Evolutionary conservation across 345 rosid species (phyloP), one percentile per base, ranked within the genome.

Genomic region (Sapria himalayana): DNA sequence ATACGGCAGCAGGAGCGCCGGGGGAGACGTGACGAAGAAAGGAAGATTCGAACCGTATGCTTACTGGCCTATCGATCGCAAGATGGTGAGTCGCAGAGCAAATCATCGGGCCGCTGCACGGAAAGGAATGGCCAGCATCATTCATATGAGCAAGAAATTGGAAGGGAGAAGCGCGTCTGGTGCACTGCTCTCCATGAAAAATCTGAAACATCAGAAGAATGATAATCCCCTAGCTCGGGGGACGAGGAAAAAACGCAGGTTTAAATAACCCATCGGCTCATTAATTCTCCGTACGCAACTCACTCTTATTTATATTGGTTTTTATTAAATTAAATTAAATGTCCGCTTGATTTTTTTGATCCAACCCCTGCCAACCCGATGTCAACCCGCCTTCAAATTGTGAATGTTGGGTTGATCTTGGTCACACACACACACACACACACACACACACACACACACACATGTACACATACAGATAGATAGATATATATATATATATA

Each of bases 21-120:
- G 75, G 25, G 95, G 95, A 0, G 95, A 89, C 50, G 59, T 89
- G 25, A 74, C 57, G 63, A 74, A 67, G 72, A 89, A 82, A 60
- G 95, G 70, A 32, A 89, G 82, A 59, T 76, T 89, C 11, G 97
- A 81, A 53, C 95, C 98, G 0, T 82, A 79, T 50, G 98, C 98
- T 0, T 89, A 82, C 49, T 89, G 98, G 98, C 95, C 98, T 2
- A 74, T 89, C 5, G 95, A 89, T 52, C 73, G 93, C 6, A 89
- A 82, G 71, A 79, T 89, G 95, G 77, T 82, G 80, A 82, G 95
- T 55, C 72, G 77, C 29, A 72, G 86, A 49, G 79, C 95, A 1
- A 78, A 82, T 52, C 95, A 82, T 43, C 66, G 74, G 27, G 93
- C 84, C 7, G 75, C 86, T 21, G 98, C 98, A 0, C 56, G 81